A percentile compares a stretch with the other conserved stretches of the same genome.
Evolutionary conservation across 352 stramenopile genomes (phyloP).

Genomic region (Pythium dissimile): DNA sequence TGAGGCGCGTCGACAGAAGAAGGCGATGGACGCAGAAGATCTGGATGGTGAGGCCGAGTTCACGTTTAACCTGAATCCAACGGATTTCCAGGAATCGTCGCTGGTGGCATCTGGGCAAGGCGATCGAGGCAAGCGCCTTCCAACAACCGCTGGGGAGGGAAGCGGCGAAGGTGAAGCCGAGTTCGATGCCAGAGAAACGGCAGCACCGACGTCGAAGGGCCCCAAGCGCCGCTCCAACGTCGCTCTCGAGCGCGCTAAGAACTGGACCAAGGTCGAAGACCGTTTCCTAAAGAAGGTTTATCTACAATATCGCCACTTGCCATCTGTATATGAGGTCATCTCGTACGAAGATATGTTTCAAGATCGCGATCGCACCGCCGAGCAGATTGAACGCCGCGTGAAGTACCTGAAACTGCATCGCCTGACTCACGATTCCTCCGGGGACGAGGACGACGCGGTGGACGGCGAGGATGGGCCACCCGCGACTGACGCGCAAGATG

Average conservation of each 20-base stretch:
- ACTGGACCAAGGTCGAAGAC: conserved; percentile 82
- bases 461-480: conserved; percentile 2
- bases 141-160: not conserved
- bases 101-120: conserved; percentile 25
- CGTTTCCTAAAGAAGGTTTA: conserved; percentile 78
- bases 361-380: conserved; percentile 72
- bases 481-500: conserved; percentile 5
- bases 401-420: conserved; percentile 79
- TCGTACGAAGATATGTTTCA: conserved; percentile 90
- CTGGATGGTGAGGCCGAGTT: conserved; percentile 81
- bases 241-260: conserved; percentile 59
- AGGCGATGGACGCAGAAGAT: conserved; percentile 68
- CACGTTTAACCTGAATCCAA: conserved; percentile 57
- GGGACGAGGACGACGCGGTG: conserved; percentile 37
- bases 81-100: conserved; percentile 58
- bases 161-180: conserved; percentile 28
- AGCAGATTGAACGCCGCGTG: conserved; percentile 83
- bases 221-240: conserved; percentile 24
- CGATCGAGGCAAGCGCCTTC: not conserved
- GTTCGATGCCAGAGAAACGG: conserved; percentile 12
- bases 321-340: conserved; percentile 84
- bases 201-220: conserved; percentile 17
- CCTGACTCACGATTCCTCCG: conserved; percentile 66
- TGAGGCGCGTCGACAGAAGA: conserved; percentile 62
- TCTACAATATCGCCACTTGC: conserved; percentile 73